Evolutionary conservation across 345 rosid genomes (phyloP).

Genomic region (Eucalyptus shirleyi): DNA sequence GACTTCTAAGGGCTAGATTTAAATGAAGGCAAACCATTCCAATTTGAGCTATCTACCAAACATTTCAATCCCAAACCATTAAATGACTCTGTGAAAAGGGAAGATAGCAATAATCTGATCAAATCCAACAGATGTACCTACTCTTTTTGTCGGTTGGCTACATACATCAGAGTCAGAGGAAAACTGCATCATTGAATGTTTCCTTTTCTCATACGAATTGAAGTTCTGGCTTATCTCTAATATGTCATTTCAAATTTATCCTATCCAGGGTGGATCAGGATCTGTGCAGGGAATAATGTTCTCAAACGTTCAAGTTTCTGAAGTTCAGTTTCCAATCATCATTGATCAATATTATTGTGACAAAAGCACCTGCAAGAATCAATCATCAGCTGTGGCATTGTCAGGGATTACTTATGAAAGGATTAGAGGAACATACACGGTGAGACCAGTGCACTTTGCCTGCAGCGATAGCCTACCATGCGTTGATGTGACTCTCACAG

Average conservation of each 20-base stretch:
- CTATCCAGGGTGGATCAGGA: conserved; percentile 86
- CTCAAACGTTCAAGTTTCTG: conserved; percentile 87
- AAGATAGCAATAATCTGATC: neutral
- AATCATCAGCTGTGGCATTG: conserved; percentile 70
- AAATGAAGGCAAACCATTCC: neutral
- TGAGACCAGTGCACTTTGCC: conserved; percentile 83
- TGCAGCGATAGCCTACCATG: conserved; percentile 91
- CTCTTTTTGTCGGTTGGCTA: neutral
- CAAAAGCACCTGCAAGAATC: conserved; percentile 59
- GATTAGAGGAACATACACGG: conserved; percentile 83
- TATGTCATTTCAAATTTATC: neutral
- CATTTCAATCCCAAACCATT: neutral
- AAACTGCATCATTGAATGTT: neutral
- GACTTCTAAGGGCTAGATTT: neutral
- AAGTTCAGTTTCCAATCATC: conserved; percentile 83
- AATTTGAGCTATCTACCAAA: neutral
- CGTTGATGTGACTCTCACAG: conserved; percentile 54
- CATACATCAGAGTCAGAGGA: neutral
- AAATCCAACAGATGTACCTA: neutral
- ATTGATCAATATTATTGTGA: conserved; percentile 94
- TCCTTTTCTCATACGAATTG: neutral
- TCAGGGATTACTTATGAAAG: conserved; percentile 81
- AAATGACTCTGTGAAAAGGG: neutral
- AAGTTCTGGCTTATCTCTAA: neutral
- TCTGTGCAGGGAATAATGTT: conserved; percentile 80